Evolutionary conservation across 176 grass and related monocot species (phyloP).

Genomic region (Aechmea fasciata): DNA sequence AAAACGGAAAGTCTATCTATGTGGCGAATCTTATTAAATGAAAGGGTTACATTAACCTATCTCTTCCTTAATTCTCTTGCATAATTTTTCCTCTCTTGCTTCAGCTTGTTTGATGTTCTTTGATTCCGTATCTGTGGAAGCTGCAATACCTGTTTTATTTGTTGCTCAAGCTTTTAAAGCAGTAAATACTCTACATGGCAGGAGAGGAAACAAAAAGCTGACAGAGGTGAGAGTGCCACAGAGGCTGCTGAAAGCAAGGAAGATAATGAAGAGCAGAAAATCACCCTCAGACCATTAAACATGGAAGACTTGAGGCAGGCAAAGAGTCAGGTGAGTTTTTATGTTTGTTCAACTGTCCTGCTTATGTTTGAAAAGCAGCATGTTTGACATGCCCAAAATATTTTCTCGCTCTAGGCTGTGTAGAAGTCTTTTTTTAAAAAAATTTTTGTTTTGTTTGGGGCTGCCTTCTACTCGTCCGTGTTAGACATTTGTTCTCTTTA

Average conservation of each 20-base stretch:
- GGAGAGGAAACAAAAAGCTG: constrained; percentile 36
- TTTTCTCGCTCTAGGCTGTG: too few relatives aligned
- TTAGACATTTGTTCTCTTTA: too few relatives aligned
- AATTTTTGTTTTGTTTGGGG: too few relatives aligned
- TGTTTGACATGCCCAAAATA: background rate
- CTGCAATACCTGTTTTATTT: background rate
- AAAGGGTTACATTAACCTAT: constrained; percentile 2
- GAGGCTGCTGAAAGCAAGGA: constrained; percentile 13
- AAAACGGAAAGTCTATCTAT: too few relatives aligned
- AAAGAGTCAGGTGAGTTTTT: constrained; percentile 69
- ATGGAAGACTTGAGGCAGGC: constrained; percentile 92
- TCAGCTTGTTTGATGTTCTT: background rate
- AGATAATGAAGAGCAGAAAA: constrained; percentile 18
- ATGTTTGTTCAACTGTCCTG: background rate
- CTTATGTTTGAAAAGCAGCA: background rate
- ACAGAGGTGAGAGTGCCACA: constrained; percentile 6
- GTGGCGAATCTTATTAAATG: background rate
- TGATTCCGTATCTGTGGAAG: background rate
- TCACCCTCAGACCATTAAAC: constrained; percentile 61
- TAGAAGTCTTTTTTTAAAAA: too few relatives aligned
- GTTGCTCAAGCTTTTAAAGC: background rate
- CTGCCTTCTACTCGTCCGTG: background rate
- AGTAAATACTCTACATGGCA: constrained; percentile 12
- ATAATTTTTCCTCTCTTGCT: background rate
- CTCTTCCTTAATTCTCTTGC: background rate